Evolutionary conservation across 208 protist species (phyloP), one percentile per base, ranked within the genome.

Genomic region (Lotmaria passim): DNA sequence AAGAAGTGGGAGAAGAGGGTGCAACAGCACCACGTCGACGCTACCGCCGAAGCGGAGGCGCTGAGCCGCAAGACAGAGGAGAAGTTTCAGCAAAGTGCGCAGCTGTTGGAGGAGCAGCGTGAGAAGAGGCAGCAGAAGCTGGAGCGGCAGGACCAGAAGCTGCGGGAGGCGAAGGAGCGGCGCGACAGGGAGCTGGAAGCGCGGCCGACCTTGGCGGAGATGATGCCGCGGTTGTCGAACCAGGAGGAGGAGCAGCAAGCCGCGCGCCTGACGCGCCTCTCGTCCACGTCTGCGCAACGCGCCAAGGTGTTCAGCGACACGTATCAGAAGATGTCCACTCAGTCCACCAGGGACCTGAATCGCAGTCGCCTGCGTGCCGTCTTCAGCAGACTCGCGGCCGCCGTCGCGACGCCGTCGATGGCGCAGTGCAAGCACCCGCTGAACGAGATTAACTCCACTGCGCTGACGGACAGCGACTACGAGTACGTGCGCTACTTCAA

Each of bases 401-500:
- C 66, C 17, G 44, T 77, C 17, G 60, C 59, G 4, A 56, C 51
- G 53, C 47, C 72, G 23, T 74, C 69, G 41, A 26, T 86, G 39
- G 66, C 62, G 39, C 83, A 88, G 61, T 90, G 78, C 68, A 82
- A 82, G 50, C 87, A 87, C 41, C 59, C 79, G n/a, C 78, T 93
- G 44, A 79, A 81, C 51, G 90, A 95, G 28, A 66, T 93, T n/a
- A 68, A 59, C 28, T 38, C 76, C n/a, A 7, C 52, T 0, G 55
- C 82, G 50, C 63, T 92, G 28, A 63, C 63, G 0, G 78, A 87
- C n/a, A 56, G 79, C 33, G 90, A 95, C 66, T 79, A 88, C 67
- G 87, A 95, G 68, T 95, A 81, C 50, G 36, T 92, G 59, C 87
- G 90, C 10, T 93, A 95, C 68, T 95, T 88, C 72, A 92, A 93